Evolutionary conservation across 2,329 filamentous ascomycete genomes (phyloP).

Genomic region (Aaosphaeria pasadenensis): DNA sequence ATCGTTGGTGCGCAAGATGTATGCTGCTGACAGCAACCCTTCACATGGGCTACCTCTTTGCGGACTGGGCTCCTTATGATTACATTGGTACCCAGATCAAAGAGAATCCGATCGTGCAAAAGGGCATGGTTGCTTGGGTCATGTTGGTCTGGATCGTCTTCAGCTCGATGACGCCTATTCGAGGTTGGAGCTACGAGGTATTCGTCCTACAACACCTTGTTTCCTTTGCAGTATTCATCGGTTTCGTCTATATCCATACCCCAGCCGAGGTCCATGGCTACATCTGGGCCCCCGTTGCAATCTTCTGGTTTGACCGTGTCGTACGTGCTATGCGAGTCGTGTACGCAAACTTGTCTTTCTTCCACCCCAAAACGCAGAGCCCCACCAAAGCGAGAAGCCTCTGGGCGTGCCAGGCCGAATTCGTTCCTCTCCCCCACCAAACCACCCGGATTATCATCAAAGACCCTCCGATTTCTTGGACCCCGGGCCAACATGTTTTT

Average conservation of each 20-base stretch:
- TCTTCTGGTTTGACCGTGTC: constrained; percentile 62
- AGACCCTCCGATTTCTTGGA: constrained; percentile 57
- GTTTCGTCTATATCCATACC: constrained; percentile 62
- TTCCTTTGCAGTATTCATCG: constrained; percentile 60
- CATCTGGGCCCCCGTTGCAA: constrained; percentile 63
- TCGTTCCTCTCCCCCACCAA: constrained; percentile 49
- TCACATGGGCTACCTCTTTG: constrained; percentile 68
- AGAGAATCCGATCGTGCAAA: constrained; percentile 63
- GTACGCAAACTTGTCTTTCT: constrained; percentile 40
- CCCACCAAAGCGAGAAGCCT: constrained; percentile 25
- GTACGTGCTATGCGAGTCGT: constrained; percentile 41
- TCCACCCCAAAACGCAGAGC: constrained; percentile 35
- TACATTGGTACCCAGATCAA: constrained; percentile 58
- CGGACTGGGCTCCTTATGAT: constrained; percentile 59
- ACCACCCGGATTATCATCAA: constrained; percentile 57
- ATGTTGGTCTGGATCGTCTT: constrained; percentile 64
- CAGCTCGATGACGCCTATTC: constrained; percentile 61
- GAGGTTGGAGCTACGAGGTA: constrained; percentile 65
- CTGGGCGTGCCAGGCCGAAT: constrained; percentile 38
- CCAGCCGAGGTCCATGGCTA: constrained; percentile 59
- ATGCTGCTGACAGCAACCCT: constrained; percentile 67
- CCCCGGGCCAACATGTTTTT: constrained; percentile 62
- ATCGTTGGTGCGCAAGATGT: constrained; percentile 68
- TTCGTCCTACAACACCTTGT: constrained; percentile 68
- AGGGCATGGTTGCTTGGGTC: constrained; percentile 65